Evolutionary conservation across 306 rosid genomes (phyloP), one percentile per base, ranked within the genome.

Genomic region (Sechiopsis laciniata): DNA sequence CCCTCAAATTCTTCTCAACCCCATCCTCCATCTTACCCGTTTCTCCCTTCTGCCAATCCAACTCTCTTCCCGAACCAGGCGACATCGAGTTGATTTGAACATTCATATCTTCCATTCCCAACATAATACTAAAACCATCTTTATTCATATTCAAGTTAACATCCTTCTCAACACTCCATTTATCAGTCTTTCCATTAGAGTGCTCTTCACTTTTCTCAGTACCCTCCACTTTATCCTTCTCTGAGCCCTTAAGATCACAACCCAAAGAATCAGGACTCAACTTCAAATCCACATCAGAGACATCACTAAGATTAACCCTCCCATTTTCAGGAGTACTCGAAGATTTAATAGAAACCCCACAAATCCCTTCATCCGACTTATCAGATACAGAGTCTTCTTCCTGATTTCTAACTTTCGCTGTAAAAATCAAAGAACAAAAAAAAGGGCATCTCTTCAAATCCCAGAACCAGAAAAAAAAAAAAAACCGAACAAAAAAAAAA

Each of bases 371-470:
- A 29, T 88, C 99, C 8, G 87, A 84, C 40, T 82, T 81, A 80
- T 82, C 89, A 48, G 88, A 86, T 74, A 83, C 72, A 79, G 77
- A 64, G 48, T 87, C 92, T 72, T 82, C 90, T 16, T 80, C 95
- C 71, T 70, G 80, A 79, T 83, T 84, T 75, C 84, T 81, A 65
- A 62, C 77, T 78, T 88, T 91, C 16, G 92, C 99, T 95, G 90
- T 80, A 66, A 85, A 76, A 42, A 6, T 14, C 22, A 68, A 68
- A 68, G 13, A 15, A 82, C 35, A 29, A 37, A 59, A 71, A 71
- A 37, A 35, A 7, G 13, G 48, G 58, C 57, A 42, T 56, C 56
- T 52, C 58, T 63, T 71, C 76, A 77, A 78, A 51, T 32, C 35
- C 55, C 46, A 40, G 10, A 6, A 40, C 8, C 46, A 40, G 4